These are phyloP conservation scores for Exophiala mesophila DNA, from an alignment of 2,329 filamentous ascomycete genomes.

Conservation along the genomic window DNA sequence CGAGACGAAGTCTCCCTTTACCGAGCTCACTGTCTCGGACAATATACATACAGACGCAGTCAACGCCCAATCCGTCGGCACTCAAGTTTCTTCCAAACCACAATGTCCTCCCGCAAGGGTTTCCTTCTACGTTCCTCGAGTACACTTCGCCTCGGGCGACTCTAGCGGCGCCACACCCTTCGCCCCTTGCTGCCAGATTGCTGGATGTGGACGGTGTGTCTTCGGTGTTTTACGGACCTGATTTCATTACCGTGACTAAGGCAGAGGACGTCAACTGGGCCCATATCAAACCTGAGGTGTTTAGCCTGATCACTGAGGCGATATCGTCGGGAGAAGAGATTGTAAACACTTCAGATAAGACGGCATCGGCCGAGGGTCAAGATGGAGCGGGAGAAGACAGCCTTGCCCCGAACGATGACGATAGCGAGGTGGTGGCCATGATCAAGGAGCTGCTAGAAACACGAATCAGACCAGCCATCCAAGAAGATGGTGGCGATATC, in stretches of 20 bases:
- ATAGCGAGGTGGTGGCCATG: conserved; percentile 93
- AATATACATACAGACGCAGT: conserved; percentile 97
- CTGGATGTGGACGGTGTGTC: conserved; percentile 94
- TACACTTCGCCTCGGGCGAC: conserved; percentile 87
- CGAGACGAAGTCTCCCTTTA: conserved; percentile 34
- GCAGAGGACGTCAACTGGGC: conserved; percentile 83
- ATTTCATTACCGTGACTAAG: conserved; percentile 98
- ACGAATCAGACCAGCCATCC: conserved; percentile 87
- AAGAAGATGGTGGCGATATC: conserved; percentile 96
- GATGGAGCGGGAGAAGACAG: conserved; percentile 57
- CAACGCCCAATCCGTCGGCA: conserved; percentile 87
- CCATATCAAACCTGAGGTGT: conserved; percentile 91
- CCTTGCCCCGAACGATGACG: conserved; percentile 79
- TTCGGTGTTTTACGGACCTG: conserved; percentile 85
- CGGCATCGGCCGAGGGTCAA: conserved; percentile 48
- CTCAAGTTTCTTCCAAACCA: conserved; percentile 95
- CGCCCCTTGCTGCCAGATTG: conserved; percentile 81
- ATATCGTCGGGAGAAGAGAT: conserved; percentile 78
- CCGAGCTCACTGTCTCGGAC: conserved; percentile 52
- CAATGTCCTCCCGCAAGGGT: conserved; percentile 68
- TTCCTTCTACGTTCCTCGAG: conserved; percentile 77
- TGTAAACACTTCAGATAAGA: conserved; percentile 65
- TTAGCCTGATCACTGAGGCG: conserved; percentile 88
- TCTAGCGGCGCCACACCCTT: conserved; percentile 81
- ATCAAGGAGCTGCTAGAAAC: conserved; percentile 98